Percentiles rank a stretch among this genome's conserved stretches.
Conservation (phyloP, 495 filamentous ascomycete species). For the Penicillium herquei region DNA sequence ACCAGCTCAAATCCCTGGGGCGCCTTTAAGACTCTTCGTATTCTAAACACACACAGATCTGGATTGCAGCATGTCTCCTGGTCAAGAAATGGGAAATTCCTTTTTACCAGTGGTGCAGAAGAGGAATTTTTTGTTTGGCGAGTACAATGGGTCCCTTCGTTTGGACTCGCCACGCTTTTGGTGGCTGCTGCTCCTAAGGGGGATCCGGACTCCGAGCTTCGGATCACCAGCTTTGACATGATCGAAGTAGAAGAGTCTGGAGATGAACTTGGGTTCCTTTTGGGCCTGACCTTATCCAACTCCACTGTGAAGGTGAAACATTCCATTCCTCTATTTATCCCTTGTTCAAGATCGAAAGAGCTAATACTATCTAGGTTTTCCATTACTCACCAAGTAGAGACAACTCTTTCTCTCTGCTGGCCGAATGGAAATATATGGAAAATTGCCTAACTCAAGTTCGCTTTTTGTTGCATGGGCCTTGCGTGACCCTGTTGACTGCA, state of each 20-base stretch:
- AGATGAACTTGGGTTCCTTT: constrained; percentile 36
- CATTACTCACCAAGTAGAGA: constrained; percentile 46
- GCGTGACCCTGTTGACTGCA: constrained; percentile 51
- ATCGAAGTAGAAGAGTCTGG: constrained; percentile 34
- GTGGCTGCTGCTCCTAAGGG: constrained; percentile 60
- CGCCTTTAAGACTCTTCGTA: constrained; percentile 54
- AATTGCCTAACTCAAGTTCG: constrained; percentile 75
- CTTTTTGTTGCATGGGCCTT: constrained; percentile 37
- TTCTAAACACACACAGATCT: constrained; percentile 70
- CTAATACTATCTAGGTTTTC: constrained; percentile 47
- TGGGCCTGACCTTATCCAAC: constrained; percentile 74
- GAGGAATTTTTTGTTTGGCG: constrained; percentile 91
- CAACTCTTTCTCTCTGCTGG: constrained; percentile 52
- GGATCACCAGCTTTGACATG: constrained; percentile 73
- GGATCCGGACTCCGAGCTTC: constrained; percentile 64
- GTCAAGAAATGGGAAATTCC: constrained; percentile 58
- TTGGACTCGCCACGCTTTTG: constrained; percentile 59
- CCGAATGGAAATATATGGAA: constrained; percentile 65
- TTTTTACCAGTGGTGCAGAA: constrained; percentile 81
- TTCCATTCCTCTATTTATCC: too few relatives aligned
- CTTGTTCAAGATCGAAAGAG: background rate
- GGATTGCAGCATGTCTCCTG: constrained; percentile 82
- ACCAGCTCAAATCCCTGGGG: constrained; percentile 22
- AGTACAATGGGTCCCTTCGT: constrained; percentile 50
- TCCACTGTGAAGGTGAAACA: constrained; percentile 61